A percentile compares a stretch with the other conserved stretches of the same genome.
These are phyloP conservation scores for Grammothele lineata DNA, from an alignment of 768 basidiomycete species.

Conservation along the genomic window DNA sequence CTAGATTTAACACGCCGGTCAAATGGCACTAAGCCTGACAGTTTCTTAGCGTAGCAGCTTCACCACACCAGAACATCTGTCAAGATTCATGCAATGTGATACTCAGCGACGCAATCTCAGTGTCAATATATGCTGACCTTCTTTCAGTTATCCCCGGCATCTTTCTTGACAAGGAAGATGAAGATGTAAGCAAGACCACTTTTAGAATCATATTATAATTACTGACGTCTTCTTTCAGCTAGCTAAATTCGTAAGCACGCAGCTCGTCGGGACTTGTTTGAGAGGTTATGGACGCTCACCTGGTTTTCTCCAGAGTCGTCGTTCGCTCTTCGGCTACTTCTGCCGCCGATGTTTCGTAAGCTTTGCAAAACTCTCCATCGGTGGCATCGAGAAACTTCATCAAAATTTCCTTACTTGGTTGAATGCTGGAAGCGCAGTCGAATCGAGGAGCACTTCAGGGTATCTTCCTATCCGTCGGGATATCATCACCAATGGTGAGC, in stretches of 20 bases:
- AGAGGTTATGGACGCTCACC: no score
- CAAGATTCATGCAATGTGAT: constrained; percentile 18
- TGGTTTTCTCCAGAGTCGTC: constrained; percentile 69
- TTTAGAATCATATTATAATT: no score
- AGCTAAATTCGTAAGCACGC: no score
- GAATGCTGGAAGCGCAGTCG: neutral
- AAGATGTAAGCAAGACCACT: constrained; percentile 45
- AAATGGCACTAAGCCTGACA: no score
- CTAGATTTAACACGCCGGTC: no score
- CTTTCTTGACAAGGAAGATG: constrained; percentile 46
- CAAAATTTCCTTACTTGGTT: constrained; percentile 65
- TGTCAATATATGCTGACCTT: no score
- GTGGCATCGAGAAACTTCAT: constrained; percentile 63
- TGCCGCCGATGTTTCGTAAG: constrained; percentile 72
- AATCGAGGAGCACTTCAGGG: constrained; percentile 1
- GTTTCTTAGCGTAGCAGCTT: no score
- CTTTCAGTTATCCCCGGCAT: constrained; percentile 2
- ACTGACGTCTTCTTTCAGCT: no score
- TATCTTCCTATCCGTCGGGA: constrained; percentile 37
- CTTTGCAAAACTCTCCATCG: constrained; percentile 73
- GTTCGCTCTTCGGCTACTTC: constrained; percentile 80
- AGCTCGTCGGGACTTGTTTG: no score
- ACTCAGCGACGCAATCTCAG: no score
- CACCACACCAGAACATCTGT: constrained; percentile 13
- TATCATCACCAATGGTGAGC: constrained; percentile 43